These are phyloP conservation scores for Corylus americana DNA, from an alignment of 306 rosid species.

Conservation along the genomic window DNA sequence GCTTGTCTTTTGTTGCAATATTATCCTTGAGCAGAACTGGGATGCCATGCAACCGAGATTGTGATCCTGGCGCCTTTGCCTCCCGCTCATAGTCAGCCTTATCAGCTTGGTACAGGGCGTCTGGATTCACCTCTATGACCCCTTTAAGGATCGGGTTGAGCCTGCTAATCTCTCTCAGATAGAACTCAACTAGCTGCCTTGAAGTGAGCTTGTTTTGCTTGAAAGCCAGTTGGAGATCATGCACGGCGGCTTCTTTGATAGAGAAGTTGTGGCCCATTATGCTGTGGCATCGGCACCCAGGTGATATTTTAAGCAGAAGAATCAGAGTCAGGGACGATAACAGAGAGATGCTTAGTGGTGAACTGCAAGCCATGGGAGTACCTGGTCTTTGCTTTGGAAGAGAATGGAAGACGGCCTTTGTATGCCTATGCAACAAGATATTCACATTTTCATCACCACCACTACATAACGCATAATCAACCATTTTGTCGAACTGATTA, in stretches of 20 bases:
- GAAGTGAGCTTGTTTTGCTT: slow-evolving; percentile 50
- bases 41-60: slow-evolving; percentile 56
- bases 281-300: neutral
- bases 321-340: slow-evolving; percentile 8
- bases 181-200: slow-evolving; percentile 58
- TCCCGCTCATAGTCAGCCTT: slow-evolving; percentile 43
- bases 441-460: too few species aligned
- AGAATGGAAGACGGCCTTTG: too few species aligned
- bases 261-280: slow-evolving; percentile 21
- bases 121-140: slow-evolving; percentile 64
- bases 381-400: too few species aligned
- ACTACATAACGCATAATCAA: too few species aligned
- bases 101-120: slow-evolving; percentile 51
- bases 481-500: too few species aligned
- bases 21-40: slow-evolving; percentile 67
- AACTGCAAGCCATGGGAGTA: slow-evolving; percentile 31
- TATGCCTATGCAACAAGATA: too few species aligned
- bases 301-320: slow-evolving; percentile 12
- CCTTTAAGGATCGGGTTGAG: slow-evolving; percentile 47
- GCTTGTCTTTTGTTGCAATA: slow-evolving; percentile 65
- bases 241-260: slow-evolving; percentile 54
- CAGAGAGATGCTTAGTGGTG: slow-evolving; percentile 11
- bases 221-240: slow-evolving; percentile 55
- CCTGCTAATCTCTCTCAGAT: slow-evolving; percentile 36
- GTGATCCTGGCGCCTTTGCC: slow-evolving; percentile 4